Evolutionary conservation across 2,329 filamentous ascomycete genomes (phyloP).

Genomic region (Verticillium nonalfalfae): DNA sequence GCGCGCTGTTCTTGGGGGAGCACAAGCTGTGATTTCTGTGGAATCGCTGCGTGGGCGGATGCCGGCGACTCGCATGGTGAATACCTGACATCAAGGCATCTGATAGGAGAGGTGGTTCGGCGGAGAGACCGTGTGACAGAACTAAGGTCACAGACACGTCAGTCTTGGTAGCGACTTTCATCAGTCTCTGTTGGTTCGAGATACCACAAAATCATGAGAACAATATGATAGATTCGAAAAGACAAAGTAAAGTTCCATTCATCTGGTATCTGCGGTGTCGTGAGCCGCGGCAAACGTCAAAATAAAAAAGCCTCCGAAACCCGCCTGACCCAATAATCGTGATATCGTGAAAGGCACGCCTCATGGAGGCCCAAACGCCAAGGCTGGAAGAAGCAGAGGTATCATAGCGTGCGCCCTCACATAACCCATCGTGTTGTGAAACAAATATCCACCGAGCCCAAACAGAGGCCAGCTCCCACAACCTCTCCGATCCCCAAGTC

Average conservation of each 20-base stretch:
- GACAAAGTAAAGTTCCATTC: not conserved
- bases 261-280: not conserved
- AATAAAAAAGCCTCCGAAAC: not conserved
- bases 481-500: not conserved
- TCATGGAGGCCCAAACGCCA: not conserved
- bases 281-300: not conserved
- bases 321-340: not conserved
- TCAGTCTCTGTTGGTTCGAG: no score
- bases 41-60: no score
- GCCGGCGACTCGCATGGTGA: no score
- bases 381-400: not conserved
- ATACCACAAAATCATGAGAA: no score
- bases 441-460: no score
- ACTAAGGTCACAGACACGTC: no score
- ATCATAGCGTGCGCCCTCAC: not conserved
- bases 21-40: constrained; percentile 10
- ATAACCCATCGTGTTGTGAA: not conserved
- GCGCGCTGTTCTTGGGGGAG: constrained; percentile 9
- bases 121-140: no score
- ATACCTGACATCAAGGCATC: no score
- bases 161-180: no score
- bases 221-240: not conserved
- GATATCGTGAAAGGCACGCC: not conserved
- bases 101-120: no score
- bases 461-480: no score